Evolutionary conservation across 139 green algal species (phyloP), one percentile per base, ranked within the genome.

Genomic region (Chlamydomonas sp.): DNA sequence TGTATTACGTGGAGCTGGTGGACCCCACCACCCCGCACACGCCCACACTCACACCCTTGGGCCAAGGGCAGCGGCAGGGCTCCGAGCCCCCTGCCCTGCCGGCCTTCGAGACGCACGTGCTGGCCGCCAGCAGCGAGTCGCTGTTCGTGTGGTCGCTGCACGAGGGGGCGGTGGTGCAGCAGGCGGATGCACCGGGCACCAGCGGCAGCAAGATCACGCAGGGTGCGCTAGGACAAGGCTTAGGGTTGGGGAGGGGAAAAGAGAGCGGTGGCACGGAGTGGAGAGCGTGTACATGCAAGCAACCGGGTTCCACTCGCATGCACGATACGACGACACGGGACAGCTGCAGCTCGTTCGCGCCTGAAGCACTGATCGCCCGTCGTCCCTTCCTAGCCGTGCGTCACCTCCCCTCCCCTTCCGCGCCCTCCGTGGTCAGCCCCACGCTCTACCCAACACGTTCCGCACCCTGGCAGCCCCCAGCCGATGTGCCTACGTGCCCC

Each of bases 61-160:
- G 12, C 8, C 79, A 75, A 78, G 3, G 20, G 3, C 62, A 6
- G 18, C 10, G 7, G 64, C 18, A 63, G 2, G 63, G 9, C 4
- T 58, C 63, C 63, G 31, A 58, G 12, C 14, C 18, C 1, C 71
- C 12, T 6, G n/a, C 20, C 71, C 79, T 80, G 58, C 84, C 63
- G 8, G n/a, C 71, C 17, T 80, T 85, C n/a, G 88, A 85, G n/a
- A 79, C 72, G 15, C 89, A 92, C 81, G 58, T 95, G 64, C 67
- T 95, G 69, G 80, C 75, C 8, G 90, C 86, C 1, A 93, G 89
- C 87, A 69, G 69, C 31, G 89, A 95, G 82, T 91, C 87, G 0
- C 66, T 95, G 68, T 93, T 91, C 67, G 49, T 93, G 60, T 95
- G 92, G 92, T 90, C 92, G 58, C n/a, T 95, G 10, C 57, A 80